Conservation (phyloP, 345 rosid genomes). For the Arabidopsis arenosa region DNA sequence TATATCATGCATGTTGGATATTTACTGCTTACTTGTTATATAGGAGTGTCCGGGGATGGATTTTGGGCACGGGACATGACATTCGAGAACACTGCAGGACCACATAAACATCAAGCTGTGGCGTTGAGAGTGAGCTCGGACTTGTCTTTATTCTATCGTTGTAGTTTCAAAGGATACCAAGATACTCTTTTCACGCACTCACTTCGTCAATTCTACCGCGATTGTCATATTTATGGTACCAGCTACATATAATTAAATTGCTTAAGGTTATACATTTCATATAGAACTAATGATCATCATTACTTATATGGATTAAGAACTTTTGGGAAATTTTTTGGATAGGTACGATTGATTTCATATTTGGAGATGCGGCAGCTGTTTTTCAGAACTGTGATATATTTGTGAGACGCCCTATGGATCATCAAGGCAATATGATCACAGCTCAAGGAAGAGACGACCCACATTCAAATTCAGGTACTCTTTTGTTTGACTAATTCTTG, state of each 20-base stretch:
- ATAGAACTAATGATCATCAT: not conserved
- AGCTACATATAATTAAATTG: not conserved
- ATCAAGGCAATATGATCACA: constrained; percentile 63
- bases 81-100: constrained; percentile 82
- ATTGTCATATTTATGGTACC: constrained; percentile 68
- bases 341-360: constrained; percentile 74
- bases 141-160: constrained; percentile 60
- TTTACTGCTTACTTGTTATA: not conserved
- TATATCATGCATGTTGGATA: constrained; percentile 12
- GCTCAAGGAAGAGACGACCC: constrained; percentile 72
- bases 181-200: constrained; percentile 72
- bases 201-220: constrained; percentile 69
- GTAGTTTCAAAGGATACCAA: constrained; percentile 74
- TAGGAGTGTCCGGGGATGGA: constrained; percentile 73
- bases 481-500: not conserved
- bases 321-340: not conserved
- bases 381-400: constrained; percentile 80
- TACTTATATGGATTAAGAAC: not conserved
- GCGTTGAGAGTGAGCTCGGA: constrained; percentile 67
- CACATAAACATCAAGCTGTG: constrained; percentile 68
- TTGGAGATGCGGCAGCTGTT: constrained; percentile 66
- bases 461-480: constrained; percentile 50
- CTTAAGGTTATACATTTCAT: not conserved
- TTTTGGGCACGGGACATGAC: constrained; percentile 87
- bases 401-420: constrained; percentile 58